Evolutionary conservation across 2,329 filamentous ascomycete species (phyloP).

Genomic region (Helotiales sp.): DNA sequence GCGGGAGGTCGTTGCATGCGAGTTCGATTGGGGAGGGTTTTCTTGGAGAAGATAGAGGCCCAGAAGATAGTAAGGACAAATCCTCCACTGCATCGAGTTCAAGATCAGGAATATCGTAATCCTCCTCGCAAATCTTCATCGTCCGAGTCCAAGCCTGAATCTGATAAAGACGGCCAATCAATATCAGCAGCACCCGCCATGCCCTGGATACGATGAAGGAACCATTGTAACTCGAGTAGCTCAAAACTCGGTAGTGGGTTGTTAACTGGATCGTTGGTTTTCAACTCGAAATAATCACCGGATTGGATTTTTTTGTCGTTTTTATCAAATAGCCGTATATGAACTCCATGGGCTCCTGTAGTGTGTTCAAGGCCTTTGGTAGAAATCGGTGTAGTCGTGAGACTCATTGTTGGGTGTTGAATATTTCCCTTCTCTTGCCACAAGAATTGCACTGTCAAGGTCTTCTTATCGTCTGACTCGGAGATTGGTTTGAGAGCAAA

Average conservation of each 20-base stretch:
- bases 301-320: not conserved
- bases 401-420: slow-evolving; percentile 3
- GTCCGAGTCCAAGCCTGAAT: slow-evolving; percentile 1
- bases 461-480: slow-evolving; percentile 14
- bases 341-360: slow-evolving; percentile 1
- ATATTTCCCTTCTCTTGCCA: slow-evolving; percentile 9
- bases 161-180: too few species aligned
- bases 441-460: slow-evolving; percentile 16
- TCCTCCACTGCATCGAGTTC: not conserved
- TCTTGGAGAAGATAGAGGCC: slow-evolving; percentile 8
- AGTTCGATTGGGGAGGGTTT: too few species aligned
- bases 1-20: too few species aligned
- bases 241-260: slow-evolving; percentile 15
- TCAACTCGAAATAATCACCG: slow-evolving; percentile 9
- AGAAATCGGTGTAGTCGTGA: slow-evolving; percentile 8
- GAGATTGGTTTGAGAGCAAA: slow-evolving; percentile 19
- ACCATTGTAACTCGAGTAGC: slow-evolving; percentile 19
- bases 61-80: not conserved
- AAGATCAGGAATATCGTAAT: not conserved
- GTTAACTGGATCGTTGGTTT: slow-evolving; percentile 11
- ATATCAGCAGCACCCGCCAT: slow-evolving; percentile 12
- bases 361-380: slow-evolving; percentile 9
- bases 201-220: slow-evolving; percentile 9
- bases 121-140: too few species aligned
- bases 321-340: slow-evolving; percentile 23